Base-by-base conservation (phyloP, 257 asterid genomes). In the Ligustrum vulgare region DNA sequence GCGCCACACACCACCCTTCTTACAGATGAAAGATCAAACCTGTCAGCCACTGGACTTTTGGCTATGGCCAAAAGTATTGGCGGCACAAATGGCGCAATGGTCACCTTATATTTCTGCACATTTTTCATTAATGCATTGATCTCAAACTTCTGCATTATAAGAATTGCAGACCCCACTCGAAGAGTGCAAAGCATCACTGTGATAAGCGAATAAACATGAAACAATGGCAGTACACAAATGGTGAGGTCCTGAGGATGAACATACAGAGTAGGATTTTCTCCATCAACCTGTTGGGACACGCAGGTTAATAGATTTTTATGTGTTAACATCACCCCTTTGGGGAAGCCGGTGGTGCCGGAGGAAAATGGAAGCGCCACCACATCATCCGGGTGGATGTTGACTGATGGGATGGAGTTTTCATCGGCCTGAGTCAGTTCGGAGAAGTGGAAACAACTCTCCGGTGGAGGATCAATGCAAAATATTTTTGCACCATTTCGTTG, bases 291-390 rank as follows among this genome's bases (percentile, higher is more conserved):
- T 79, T 81, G 85, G 6, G 89, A 66, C 9, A 86, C 32, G 81
- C 86, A 80, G 51, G 91, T 77, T 35, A 86, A 84, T 5, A 86
- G n/a, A 72, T 87, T 87, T 43, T 72, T 83, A 82, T 88, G 93
- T 8, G 85, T 88, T 66, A 88, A 74, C 91, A 88, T 88, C 84
- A 86, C 91, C 0, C 85, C 89, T 78, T 89, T 89, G 35, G 91
- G 89, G 33, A 86, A 80, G 0, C 93, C 93, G 31, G 93, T 89
- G 39, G 91, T 89, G 60, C 91, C 93, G 33, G 93, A 88, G 22
- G 93, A 86, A 80, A 83, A 86, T 16, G 82, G 89, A 25, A 88
- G 81, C 83, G 83, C 86, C 69, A 86, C 93, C 67, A 75, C 77
- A 74, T 86, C 89, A 1, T 80, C 81, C 0, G 80, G 54, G 22